Evolutionary conservation across 1,284 basidiomycete genomes (phyloP).

Genomic region (Tilletiopsis washingtonensis): DNA sequence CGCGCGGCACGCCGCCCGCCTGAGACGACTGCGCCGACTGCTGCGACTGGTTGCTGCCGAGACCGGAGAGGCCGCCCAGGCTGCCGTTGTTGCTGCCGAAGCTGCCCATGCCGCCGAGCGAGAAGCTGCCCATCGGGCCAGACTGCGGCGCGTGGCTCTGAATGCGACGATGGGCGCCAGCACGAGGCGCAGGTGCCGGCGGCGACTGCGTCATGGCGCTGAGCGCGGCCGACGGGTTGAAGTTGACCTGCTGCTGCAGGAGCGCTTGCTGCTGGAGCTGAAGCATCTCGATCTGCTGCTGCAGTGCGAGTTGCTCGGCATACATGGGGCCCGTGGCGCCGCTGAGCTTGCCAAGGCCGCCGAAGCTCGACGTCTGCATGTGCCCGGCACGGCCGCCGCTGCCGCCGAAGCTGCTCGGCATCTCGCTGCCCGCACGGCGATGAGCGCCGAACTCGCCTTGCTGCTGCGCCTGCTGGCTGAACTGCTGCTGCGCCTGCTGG

Average conservation of each 20-base stretch:
- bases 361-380: constrained; percentile 59
- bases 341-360: constrained; percentile 64
- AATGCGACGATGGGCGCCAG: constrained; percentile 65
- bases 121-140: constrained; percentile 57
- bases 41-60: constrained; percentile 7
- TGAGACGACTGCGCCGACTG: constrained; percentile 6
- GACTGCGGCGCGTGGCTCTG: constrained; percentile 63
- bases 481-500: constrained; percentile 7
- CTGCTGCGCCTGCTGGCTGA: constrained; percentile 5
- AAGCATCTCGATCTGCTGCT: constrained; percentile 50
- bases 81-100: constrained; percentile 12
- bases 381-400: constrained; percentile 22
- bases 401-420: constrained; percentile 18
- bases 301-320: constrained; percentile 49
- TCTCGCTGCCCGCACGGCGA: constrained; percentile 33
- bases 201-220: constrained; percentile 9
- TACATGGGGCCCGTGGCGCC: constrained; percentile 44
- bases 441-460: constrained; percentile 18
- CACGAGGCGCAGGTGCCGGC: constrained; percentile 4
- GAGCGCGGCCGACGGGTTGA: constrained; percentile 14
- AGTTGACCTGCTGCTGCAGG: constrained; percentile 46
- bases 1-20: constrained; percentile 50
- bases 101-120: constrained; percentile 25
- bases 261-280: constrained; percentile 49
- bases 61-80: constrained; percentile 9